These are phyloP conservation scores for Diutina siamensis DNA, from an alignment of 1,139 yeast genomes.

Conservation along the genomic window DNA sequence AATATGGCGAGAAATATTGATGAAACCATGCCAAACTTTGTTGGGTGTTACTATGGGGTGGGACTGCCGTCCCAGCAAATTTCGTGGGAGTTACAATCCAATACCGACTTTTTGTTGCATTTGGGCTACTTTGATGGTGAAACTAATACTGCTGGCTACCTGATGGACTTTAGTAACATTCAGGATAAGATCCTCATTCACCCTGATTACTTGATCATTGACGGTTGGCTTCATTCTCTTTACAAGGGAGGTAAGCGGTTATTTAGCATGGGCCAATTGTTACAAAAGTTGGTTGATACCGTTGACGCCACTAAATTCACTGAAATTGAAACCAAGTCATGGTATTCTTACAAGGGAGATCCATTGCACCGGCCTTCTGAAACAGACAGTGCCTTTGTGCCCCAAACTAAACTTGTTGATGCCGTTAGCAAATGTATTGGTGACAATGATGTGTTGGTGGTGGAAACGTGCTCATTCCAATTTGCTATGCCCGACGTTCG, in stretches of 20 bases:
- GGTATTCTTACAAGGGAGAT: neutral
- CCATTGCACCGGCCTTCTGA: neutral
- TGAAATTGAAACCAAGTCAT: neutral
- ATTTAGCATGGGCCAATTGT: neutral
- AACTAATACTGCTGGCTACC: constrained; percentile 39
- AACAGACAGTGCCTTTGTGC: constrained; percentile 11
- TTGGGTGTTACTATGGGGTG: constrained; percentile 55
- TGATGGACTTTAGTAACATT: constrained; percentile 13
- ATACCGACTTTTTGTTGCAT: constrained; percentile 37
- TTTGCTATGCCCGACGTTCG: constrained; percentile 56
- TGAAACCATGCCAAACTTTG: constrained; percentile 45
- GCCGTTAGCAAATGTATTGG: constrained; percentile 27
- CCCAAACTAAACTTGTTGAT: constrained; percentile 18
- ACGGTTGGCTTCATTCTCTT: constrained; percentile 7
- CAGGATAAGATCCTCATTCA: constrained; percentile 7
- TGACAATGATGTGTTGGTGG: constrained; percentile 54
- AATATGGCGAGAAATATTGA: constrained; percentile 46
- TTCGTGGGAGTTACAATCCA: constrained; percentile 18
- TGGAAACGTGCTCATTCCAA: constrained; percentile 72
- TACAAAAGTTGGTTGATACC: constrained; percentile 11
- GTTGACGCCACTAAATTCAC: constrained; percentile 12
- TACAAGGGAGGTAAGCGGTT: constrained; percentile 1
- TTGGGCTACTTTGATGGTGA: constrained; percentile 45
- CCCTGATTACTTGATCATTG: constrained; percentile 10
- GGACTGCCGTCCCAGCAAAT: constrained; percentile 15